Conservation (phyloP, 495 filamentous ascomycete species). For the Penicillium paradoxum region DNA sequence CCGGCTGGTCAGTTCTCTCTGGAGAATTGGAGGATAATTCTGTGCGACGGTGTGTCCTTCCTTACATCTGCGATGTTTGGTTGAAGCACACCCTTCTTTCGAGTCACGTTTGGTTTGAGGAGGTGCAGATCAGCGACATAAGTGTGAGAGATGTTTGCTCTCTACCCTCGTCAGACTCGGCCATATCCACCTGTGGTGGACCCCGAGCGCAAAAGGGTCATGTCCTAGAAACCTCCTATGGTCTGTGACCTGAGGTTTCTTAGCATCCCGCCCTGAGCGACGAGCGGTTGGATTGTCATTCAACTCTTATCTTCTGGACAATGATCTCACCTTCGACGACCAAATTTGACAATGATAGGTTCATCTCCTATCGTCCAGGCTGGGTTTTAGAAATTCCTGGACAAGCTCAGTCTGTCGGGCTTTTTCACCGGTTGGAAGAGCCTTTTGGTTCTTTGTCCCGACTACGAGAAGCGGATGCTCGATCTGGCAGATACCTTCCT, state of each 20-base stretch:
- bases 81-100: conserved; percentile 7
- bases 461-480: conserved; percentile 26
- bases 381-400: conserved; percentile 34
- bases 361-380: conserved; percentile 50
- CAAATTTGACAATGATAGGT: conserved; percentile 32
- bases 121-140: conserved; percentile 2
- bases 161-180: conserved; percentile 8
- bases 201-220: conserved; percentile 12
- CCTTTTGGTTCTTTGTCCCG: conserved; percentile 17
- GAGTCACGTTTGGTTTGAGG: conserved; percentile 4
- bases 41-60: conserved; percentile 16
- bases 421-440: conserved; percentile 26
- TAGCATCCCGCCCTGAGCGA: conserved; percentile 9
- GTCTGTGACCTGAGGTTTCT: conserved; percentile 23
- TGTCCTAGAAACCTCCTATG: neutral
- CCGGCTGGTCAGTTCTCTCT: conserved; percentile 34
- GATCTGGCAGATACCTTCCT: conserved; percentile 3
- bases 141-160: neutral
- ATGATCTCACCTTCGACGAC: neutral
- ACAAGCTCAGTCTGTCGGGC: conserved; percentile 30
- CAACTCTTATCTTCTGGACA: neutral
- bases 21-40: conserved; percentile 28
- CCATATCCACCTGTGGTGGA: conserved; percentile 21
- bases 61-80: conserved; percentile 42
- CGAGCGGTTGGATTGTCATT: neutral